Evolutionary conservation across 176 grass and related monocot genomes (phyloP), one percentile per base, ranked within the genome.

Genomic region (Cymbopogon citratus): DNA sequence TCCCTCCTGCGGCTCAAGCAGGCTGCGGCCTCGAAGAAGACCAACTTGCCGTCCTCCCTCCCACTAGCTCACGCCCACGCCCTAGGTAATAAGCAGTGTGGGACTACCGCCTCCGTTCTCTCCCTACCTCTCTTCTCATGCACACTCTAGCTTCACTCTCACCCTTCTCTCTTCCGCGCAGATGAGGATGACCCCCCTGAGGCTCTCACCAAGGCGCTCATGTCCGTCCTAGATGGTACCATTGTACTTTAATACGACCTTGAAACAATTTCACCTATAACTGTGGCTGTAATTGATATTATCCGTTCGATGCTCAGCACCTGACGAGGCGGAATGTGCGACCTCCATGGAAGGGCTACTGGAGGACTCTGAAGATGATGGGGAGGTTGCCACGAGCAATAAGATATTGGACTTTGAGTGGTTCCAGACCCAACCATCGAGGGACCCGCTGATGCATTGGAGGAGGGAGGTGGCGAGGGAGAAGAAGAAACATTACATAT

Each of bases 401-500:
- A 91, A 45, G 39, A 88, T 94, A 78, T 54, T 94, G 77, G 88
- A 91, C 48, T 83, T 66, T 61, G 86, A 85, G 61, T 89, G 89
- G 89, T 91, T 87, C 64, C 82, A 56, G 12, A 69, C 6, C 38
- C 9, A 73, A 3, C 67, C 39, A 5, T 63, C 56, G 2, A 80
- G 11, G 57, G 84, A 33, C 27, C 40, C 28, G 3, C 13, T 71
- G 49, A 26, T 13, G 19, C 45, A 60, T 8, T 76, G 63, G 66
- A 69, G 63, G 85, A 95, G 79, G 76, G 84, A 89, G 45, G 36
- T 87, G 60, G 78, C 84, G 8, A 87, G 90, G 71, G 86, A 92
- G 84, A 98, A 87, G 83, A 98, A 91, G 81, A 84, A 74, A 33
- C 87, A 84, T n/a, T 92, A 89, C 69, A 84, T 92, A 41, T 98